Conservation (phyloP, 202 grass and related monocot genomes). For the Digitaria exilis region DNA sequence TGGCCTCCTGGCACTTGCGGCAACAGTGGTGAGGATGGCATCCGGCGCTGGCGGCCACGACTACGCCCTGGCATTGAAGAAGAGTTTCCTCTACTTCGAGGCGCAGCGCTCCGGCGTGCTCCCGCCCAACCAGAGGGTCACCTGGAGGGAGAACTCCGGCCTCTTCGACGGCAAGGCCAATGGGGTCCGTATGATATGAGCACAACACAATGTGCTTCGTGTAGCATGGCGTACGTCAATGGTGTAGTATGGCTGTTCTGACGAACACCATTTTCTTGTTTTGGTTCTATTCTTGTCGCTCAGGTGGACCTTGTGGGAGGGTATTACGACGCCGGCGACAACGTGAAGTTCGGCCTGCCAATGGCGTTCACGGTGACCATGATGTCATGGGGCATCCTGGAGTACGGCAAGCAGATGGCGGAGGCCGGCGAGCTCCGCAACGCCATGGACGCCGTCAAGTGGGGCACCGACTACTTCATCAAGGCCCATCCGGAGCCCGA, state of each 20-base stretch:
- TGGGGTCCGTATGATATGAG: constrained; percentile 79
- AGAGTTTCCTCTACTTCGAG: constrained; percentile 91
- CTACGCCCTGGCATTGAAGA: constrained; percentile 74
- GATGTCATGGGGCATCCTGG: constrained; percentile 88
- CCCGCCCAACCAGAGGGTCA: constrained; percentile 70
- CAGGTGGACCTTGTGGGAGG: constrained; percentile 84
- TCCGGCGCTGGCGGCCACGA: constrained; percentile 48
- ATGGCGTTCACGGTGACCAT: constrained; percentile 99
- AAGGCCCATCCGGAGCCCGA: constrained; percentile 49
- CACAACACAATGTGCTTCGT: not conserved
- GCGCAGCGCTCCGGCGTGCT: constrained; percentile 85
- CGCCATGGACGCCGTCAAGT: constrained; percentile 52
- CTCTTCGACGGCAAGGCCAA: constrained; percentile 82
- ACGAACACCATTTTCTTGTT: too few relatives aligned
- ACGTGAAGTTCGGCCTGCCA: constrained; percentile 92
- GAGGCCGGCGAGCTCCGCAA: constrained; percentile 39
- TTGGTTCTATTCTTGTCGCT: too few relatives aligned
- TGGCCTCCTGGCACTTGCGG: constrained; percentile 39
- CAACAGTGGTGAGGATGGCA: constrained; percentile 32
- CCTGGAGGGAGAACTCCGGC: constrained; percentile 82
- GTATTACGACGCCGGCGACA: constrained; percentile 95
- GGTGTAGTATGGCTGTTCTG: too few relatives aligned
- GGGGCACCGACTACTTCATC: constrained; percentile 71
- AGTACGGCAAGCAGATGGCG: constrained; percentile 60
- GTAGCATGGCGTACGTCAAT: not conserved